Evolutionary conservation across 1,139 yeast genomes (phyloP), one percentile per base, ranked within the genome.

Genomic region (Blastobotrys raffinosifermentans): DNA sequence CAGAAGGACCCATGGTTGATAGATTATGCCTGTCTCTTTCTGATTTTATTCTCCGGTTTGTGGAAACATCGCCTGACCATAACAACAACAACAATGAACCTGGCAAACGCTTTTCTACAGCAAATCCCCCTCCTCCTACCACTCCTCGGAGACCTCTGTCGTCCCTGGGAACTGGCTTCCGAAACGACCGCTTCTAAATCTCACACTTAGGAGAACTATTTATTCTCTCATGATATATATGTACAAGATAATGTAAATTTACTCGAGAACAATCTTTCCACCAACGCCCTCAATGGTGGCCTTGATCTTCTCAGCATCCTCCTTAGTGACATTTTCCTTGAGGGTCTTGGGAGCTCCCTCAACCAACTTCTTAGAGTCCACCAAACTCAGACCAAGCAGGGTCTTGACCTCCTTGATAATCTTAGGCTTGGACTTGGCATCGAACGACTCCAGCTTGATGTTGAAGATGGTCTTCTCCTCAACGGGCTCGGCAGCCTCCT

Each of bases 331-430:
- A 51, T 81, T 81, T 55, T 83, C 94, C 68, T 84, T 84, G 64
- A 83, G 73, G 34, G 84, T 72, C 73, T 91, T 91, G 54, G 99
- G 99, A 46, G 98, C 97, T 56, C 89, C 69, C 70, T 91, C 99
- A 43, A 93, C 99, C 52, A 91, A 85, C 70, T 91, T 91, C 78
- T 91, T 93, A 46, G 96, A 85, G 61, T 91, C 98, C 45, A 91
- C 98, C 53, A 91, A 74, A 13, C 96, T 86, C 58, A 91, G 73
- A 7, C 96, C 96, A 57, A 91, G 73, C 62, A 91, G 71, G 46
- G 83, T 75, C 73, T 91, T 91, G 53, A 91, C 94, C 69, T 91
- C 98, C 72, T 91, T 91, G 64, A 91, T 93, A 61, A 91, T 77
- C 81, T 91, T 91, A 48, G 99, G 96, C 73, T 91, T 91, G 43